phyloP scores from a whole-genome alignment of 441 rosid genomes.

The Sinapis alba region DNA sequence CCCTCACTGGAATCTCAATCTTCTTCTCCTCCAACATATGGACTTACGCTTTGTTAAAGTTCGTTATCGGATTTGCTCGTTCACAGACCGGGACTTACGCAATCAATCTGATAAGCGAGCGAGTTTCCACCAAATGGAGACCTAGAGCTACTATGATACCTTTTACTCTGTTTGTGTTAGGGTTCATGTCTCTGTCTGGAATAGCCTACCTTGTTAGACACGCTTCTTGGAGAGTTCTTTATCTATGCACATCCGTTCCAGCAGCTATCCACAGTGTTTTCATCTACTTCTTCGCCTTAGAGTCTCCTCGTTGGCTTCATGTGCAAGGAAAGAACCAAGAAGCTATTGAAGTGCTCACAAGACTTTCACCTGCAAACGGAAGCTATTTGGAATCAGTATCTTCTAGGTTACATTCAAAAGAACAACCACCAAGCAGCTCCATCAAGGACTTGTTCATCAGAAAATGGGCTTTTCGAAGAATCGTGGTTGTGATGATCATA shows the following conservation, averaged over 20 bases:
- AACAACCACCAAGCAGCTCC: conserved; percentile 17
- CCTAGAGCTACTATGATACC: conserved; percentile 58
- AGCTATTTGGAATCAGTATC: conserved; percentile 5
- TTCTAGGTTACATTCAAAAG: conserved; percentile 4
- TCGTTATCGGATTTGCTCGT: conserved; percentile 57
- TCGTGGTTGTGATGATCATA: conserved; percentile 36
- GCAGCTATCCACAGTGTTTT: conserved; percentile 23
- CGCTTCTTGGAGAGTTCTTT: conserved; percentile 46
- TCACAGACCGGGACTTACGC: conserved; percentile 55
- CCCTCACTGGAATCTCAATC: conserved; percentile 44
- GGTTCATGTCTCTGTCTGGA: conserved; percentile 57
- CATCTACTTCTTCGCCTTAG: conserved; percentile 31
- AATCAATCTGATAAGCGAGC: conserved; percentile 56
- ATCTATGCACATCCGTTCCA: conserved; percentile 41
- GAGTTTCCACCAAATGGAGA: conserved; percentile 57
- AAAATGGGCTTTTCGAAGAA: conserved; percentile 59
- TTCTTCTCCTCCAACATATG: conserved; percentile 53
- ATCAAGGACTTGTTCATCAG: conserved; percentile 45
- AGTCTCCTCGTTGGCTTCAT: conserved; percentile 53
- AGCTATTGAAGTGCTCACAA: conserved; percentile 36
- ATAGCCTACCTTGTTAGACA: conserved; percentile 46
- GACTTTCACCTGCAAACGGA: neutral
- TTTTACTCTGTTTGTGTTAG: conserved; percentile 52
- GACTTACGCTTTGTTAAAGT: conserved; percentile 53
- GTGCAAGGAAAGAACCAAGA: conserved; percentile 40